Conservation (phyloP, 257 asterid species). For the Solanum neorickii region DNA sequence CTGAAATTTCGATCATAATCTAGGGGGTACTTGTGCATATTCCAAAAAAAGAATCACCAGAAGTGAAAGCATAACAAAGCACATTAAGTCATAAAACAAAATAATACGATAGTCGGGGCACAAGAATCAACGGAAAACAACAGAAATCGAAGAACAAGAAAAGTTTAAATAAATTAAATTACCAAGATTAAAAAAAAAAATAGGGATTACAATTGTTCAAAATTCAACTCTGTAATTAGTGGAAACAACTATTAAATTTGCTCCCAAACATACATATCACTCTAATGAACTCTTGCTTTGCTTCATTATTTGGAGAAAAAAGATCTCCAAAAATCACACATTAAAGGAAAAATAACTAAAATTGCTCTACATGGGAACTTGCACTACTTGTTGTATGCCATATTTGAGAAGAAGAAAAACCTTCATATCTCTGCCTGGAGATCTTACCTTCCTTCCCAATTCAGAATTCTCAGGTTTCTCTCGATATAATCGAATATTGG, state of each 20-base stretch:
- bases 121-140: background rate
- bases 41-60: background rate
- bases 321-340: background rate
- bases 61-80: background rate
- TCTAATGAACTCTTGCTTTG: background rate
- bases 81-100: background rate
- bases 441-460: background rate
- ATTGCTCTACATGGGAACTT: conserved; percentile 2
- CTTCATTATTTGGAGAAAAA: background rate
- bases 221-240: background rate
- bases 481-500: background rate
- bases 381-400: background rate
- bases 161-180: background rate
- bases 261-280: background rate
- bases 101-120: background rate
- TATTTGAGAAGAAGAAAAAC: background rate
- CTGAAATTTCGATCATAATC: no score
- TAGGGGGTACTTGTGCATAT: no score
- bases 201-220: background rate
- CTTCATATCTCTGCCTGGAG: background rate
- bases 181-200: background rate
- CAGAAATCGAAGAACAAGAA: background rate
- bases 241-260: background rate
- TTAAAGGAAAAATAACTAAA: background rate
- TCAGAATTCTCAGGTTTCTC: background rate